phyloP scores from a whole-genome alignment of 2,329 filamentous ascomycete genomes.

The Botryotinia globosa region DNA sequence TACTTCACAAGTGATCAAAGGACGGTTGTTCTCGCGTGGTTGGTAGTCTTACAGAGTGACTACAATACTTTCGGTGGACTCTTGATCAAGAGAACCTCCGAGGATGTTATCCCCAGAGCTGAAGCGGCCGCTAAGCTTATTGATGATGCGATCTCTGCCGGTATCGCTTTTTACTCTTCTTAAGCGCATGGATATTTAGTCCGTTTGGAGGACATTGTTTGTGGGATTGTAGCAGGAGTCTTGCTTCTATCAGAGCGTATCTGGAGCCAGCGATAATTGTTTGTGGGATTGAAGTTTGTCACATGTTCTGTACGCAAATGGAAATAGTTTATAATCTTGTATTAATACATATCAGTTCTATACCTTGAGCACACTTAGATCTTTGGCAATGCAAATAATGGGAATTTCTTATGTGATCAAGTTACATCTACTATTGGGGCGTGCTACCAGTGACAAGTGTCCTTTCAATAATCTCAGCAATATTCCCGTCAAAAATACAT shows the following conservation, averaged over 20 bases:
- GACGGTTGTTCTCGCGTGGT: neutral
- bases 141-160: neutral
- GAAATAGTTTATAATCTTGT: neutral
- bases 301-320: neutral
- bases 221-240: neutral
- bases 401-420: neutral
- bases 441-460: neutral
- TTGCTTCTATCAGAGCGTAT: neutral
- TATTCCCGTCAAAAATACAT: neutral
- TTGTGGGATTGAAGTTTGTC: neutral
- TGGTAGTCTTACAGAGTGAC: neutral
- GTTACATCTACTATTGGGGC: neutral
- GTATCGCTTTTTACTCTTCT: neutral
- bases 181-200: neutral
- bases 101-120: neutral
- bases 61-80: neutral
- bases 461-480: neutral
- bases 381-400: neutral
- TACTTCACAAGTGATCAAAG: neutral
- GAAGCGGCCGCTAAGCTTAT: neutral
- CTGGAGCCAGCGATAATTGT: neutral
- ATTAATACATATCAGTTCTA: neutral
- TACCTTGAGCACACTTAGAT: neutral
- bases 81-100: neutral
- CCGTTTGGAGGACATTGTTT: neutral